Conservation (phyloP, 2,329 filamentous ascomycete genomes). For the Fusarium incarnatum region DNA sequence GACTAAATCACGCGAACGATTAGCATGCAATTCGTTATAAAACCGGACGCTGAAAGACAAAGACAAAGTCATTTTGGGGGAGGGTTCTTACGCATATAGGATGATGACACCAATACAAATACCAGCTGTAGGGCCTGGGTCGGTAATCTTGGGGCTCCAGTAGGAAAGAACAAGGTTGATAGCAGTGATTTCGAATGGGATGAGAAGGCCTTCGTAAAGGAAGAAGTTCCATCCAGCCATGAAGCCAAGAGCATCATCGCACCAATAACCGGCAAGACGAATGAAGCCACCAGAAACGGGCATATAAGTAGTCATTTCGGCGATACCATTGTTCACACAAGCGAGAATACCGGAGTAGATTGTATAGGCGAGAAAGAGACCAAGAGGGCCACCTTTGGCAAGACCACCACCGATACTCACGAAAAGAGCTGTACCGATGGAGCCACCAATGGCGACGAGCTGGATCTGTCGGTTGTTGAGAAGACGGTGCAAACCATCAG, state of each 20-base stretch:
- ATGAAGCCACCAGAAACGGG: constrained; percentile 73
- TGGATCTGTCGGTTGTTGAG: constrained; percentile 68
- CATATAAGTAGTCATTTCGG: constrained; percentile 73
- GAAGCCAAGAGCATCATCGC: constrained; percentile 74
- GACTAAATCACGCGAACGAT: constrained; percentile 51
- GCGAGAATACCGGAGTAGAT: constrained; percentile 67
- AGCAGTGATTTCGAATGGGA: constrained; percentile 59
- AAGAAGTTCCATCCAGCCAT: constrained; percentile 60
- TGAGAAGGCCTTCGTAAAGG: constrained; percentile 58
- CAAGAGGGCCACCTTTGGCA: constrained; percentile 57
- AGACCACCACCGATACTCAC: constrained; percentile 70
- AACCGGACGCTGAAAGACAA: constrained; percentile 13
- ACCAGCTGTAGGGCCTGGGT: constrained; percentile 74
- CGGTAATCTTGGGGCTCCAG: constrained; percentile 58
- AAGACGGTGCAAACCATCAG: constrained; percentile 58
- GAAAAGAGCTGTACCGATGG: constrained; percentile 69
- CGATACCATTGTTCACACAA: constrained; percentile 73
- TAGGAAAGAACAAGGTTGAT: constrained; percentile 57
- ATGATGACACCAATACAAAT: constrained; percentile 68
- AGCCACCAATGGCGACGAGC: constrained; percentile 68
- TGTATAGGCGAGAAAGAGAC: constrained; percentile 69
- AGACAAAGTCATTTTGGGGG: constrained; percentile 1
- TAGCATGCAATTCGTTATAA: constrained; percentile 43
- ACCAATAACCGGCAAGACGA: constrained; percentile 72
- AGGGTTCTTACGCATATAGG: constrained; percentile 64